Evolutionary conservation across 2,329 filamentous ascomycete genomes (phyloP).

Genomic region (Penicillium sp.): DNA sequence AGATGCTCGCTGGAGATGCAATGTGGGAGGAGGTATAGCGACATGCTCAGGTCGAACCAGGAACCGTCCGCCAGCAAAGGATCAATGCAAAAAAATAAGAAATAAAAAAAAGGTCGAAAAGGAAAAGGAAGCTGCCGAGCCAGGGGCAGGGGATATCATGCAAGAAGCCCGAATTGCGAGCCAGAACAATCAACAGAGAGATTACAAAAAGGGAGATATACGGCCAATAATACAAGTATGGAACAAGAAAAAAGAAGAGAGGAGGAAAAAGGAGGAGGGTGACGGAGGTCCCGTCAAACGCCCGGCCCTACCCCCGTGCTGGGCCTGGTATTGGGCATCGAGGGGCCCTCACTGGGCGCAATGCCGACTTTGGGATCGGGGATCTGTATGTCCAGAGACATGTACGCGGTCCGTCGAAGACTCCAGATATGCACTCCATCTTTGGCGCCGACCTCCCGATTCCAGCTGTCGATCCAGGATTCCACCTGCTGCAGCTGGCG

Average conservation of each 20-base stretch:
- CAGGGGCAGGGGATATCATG: slow-evolving; percentile 21
- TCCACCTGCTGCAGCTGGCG: slow-evolving; percentile 64
- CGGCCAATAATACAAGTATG: slow-evolving; percentile 1
- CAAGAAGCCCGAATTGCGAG: slow-evolving; percentile 8
- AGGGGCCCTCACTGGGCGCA: slow-evolving; percentile 34
- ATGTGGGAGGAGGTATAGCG: too few species aligned
- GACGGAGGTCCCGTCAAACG: slow-evolving; percentile 8
- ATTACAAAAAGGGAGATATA: slow-evolving; percentile 17
- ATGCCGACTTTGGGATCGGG: slow-evolving; percentile 46
- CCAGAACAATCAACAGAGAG: slow-evolving; percentile 9
- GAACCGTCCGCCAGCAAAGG: background rate
- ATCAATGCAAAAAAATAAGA: slow-evolving; percentile 8
- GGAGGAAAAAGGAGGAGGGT: background rate
- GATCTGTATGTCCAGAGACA: slow-evolving; percentile 55
- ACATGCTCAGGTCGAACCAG: too few species aligned
- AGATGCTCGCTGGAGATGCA: too few species aligned
- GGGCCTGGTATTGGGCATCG: slow-evolving; percentile 31
- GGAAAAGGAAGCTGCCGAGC: slow-evolving; percentile 10
- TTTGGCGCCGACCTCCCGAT: slow-evolving; percentile 55
- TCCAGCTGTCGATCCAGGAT: slow-evolving; percentile 81
- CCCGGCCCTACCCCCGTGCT: slow-evolving; percentile 25
- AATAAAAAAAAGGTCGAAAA: slow-evolving; percentile 2
- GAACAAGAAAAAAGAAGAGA: slow-evolving; percentile 1
- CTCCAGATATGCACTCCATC: slow-evolving; percentile 68
- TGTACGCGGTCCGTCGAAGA: slow-evolving; percentile 76